Base-by-base conservation (phyloP, 495 filamentous ascomycete genomes). In the Haplographium delicatum region DNA sequence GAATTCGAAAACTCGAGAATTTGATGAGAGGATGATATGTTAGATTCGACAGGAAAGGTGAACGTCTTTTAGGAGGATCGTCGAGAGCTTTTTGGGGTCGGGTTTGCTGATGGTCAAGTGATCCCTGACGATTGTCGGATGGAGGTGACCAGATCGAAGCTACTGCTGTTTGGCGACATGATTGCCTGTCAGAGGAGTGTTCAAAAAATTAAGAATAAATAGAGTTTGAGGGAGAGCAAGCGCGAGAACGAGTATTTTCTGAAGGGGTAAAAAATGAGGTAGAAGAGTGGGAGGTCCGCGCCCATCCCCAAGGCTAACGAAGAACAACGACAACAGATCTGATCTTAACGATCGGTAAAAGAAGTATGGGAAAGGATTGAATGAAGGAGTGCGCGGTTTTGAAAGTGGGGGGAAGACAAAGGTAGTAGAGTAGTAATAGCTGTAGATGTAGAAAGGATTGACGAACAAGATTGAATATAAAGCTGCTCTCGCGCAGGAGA, bases 401-500 rank as follows among this genome's bases (percentile, higher is more conserved):
- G 56, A 51, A 52, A 56, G 49, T 54, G 47, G 51, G 47, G 35
- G 37, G 39, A 51, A 55, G 46, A 53, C 52, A 62, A 40, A 53
- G 47, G 49, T 45, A 46, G 51, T 48, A 38, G 48, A 53, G 35
- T 38, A 20, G 30, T 27, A 24, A 26, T 35, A 26, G 25, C 62
- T 65, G 68, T n/a, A 64, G 67, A 58, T 62, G 64, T 60, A 60
- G 56, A 56, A 66, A 57, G 61, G 47, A 44, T 60, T 20, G 49
- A 58, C 56, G 54, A 64, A 64, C 57, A 63, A 53, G 52, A 56
- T 57, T 55, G 53, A 50, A 43, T 50, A 54, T 18, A 35, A 49
- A 47, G 44, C 46, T 49, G 33, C 10, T 20, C 19, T 31, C 19
- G 10, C 24, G 43, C 22, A 30, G 45, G 23, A 49, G 23, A 44